Evolutionary conservation across 148 eudicot species (phyloP).

Genomic region (Camellia lanceoleosa): DNA sequence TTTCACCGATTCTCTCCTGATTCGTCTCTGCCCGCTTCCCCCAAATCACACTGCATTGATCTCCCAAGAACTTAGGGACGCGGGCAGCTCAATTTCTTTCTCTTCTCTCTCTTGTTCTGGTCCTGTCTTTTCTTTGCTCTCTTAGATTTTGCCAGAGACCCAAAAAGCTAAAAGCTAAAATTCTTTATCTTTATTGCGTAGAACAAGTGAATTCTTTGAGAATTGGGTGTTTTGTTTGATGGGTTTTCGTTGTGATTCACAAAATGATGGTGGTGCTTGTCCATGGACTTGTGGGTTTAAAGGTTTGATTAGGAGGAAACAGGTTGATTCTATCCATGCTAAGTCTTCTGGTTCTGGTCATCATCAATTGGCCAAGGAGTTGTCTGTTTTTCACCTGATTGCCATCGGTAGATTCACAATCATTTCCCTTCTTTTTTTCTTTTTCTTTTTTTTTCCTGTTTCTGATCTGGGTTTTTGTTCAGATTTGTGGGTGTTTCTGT

Average conservation of each 20-base stretch:
- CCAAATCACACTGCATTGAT: neutral
- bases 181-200: neutral
- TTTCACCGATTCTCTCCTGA: neutral
- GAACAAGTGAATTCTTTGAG: neutral
- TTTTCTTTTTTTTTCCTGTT: neutral
- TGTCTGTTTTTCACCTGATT: slow-evolving; percentile 70
- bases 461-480: neutral
- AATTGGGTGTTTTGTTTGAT: slow-evolving; percentile 20
- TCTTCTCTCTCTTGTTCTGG: neutral
- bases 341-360: slow-evolving; percentile 44
- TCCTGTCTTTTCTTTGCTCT: neutral
- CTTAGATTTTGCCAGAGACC: slow-evolving; percentile 3
- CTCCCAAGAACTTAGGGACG: slow-evolving; percentile 1
- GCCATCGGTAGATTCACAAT: slow-evolving; percentile 62
- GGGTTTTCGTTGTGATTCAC: slow-evolving; percentile 34
- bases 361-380: slow-evolving; percentile 69
- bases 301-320: slow-evolving; percentile 69
- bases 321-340: slow-evolving; percentile 62
- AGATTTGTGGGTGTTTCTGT: neutral
- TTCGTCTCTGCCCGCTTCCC: slow-evolving; percentile 8
- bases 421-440: neutral
- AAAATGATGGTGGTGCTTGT: slow-evolving; percentile 17
- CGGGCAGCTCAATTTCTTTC: neutral
- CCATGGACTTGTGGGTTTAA: slow-evolving; percentile 34
- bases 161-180: neutral